Evolutionary conservation across 208 protist species (phyloP), one percentile per base, ranked within the genome.

Genomic region (Leishmania martiniquensis): DNA sequence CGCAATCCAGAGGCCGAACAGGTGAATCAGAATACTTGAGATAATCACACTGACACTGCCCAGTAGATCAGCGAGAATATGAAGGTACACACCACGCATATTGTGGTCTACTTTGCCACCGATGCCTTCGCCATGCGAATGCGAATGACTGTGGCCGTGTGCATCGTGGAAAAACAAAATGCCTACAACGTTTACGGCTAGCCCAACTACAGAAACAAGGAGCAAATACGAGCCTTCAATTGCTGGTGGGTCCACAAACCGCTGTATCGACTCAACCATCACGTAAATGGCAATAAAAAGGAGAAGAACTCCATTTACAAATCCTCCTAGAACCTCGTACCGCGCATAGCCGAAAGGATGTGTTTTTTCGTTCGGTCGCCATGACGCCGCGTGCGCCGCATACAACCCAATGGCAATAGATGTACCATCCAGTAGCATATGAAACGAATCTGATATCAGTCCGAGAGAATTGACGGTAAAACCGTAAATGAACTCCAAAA

Each of bases 381-480:
- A 98, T 71, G 95, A 97, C 42, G 99, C 94, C 9, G 99, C 97
- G 77, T 98, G 93, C 9, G 91, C 87, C 1, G 98, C 97, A 63
- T 89, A 91, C 17, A 99, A 87, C 1, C 96, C 98, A 80, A 99
- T 97, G n/a, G 84, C 87, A 20, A 99, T 85, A 0, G 98, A 99
- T 13, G 90, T 91, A 10, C 91, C 97, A 79, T 99, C 98, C 42
- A 99, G 96, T 20, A 99, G 84, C 99, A 99, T 99, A 85, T 99
- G 99, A 76, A 99, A 98, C 6, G 95, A 93, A 90, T 99, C 99
- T 0, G 96, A 98, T 60, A 99, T 96, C 4, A 99, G 81, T 25
- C 98, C 97, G 0, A 97, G 66, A 34, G 93, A 97, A 51, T 96
- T 96, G 4, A 73, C 82, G 0, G 80, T 72, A 65, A 96, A 51